Base-by-base conservation (phyloP, 352 stramenopile genomes). In the Thalassiosira livingstoniorum region DNA sequence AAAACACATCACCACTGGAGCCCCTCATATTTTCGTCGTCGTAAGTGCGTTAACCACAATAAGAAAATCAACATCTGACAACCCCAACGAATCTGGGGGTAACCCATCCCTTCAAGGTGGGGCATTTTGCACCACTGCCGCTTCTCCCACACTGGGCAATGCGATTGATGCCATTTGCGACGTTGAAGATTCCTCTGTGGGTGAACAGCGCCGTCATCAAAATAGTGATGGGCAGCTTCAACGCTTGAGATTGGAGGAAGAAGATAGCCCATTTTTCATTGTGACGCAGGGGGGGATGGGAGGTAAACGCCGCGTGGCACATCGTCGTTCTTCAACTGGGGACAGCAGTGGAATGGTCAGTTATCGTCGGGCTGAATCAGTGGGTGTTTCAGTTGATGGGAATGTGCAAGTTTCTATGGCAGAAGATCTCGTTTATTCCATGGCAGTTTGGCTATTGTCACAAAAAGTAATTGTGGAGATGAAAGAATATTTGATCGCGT, bases 381-480 rank as follows among this genome's bases (percentile, higher is more conserved):
- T n/a, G n/a, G n/a, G n/a, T n/a, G n/a, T n/a, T n/a, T n/a, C n/a
- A n/a, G n/a, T n/a, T n/a, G n/a, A n/a, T n/a, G n/a, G n/a, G n/a
- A n/a, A n/a, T n/a, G n/a, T n/a, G n/a, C n/a, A n/a, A n/a, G n/a
- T n/a, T n/a, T n/a, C n/a, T n/a, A n/a, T n/a, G 57, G 15, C 86
- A n/a, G 78, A 88, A 53, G 82, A 91, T 32, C 34, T 86, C 3
- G 32, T 93, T 13, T 93, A 88, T 81, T 78, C 76, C 2, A 91
- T 94, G 78, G 71, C 83, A 21, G 68, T 88, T 39, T 94, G 87
- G 87, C 61, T 94, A n/a, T 45, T 86, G 21, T 86, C 87, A 21
- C 83, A 90, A 68, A 67, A 60, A 53, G 62, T 92, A 2, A 75
- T 94, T 35, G 64, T 80, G 0, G 80, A 90, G 39, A 31, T 91